phyloP scores from a whole-genome alignment of 208 protist genomes.

The Acanthamoeba sp. region DNA sequence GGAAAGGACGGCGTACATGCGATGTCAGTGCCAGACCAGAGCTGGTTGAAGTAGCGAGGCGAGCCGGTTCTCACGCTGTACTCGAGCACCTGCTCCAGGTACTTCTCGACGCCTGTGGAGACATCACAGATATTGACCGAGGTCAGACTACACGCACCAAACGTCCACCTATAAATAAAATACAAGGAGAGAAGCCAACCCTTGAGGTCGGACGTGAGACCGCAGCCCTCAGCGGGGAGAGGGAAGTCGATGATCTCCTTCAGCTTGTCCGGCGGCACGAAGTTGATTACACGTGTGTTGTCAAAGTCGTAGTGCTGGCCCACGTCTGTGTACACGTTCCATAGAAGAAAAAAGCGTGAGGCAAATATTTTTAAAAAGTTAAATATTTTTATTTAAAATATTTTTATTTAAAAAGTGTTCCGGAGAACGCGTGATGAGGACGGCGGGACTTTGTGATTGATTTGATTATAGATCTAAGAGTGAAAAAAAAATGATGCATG shows the following conservation, averaged over 20 bases:
- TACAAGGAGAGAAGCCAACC: not conserved
- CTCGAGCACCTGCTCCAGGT: slow-evolving; percentile 66
- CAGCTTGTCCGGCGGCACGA: slow-evolving; percentile 52
- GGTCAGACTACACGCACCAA: not conserved
- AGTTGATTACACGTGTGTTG: slow-evolving; percentile 49
- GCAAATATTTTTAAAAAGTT: not conserved
- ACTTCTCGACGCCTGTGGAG: slow-evolving; percentile 22
- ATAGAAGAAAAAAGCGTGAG: not conserved
- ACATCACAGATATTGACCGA: too few relatives aligned
- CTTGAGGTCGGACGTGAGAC: slow-evolving; percentile 47
- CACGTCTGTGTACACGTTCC: slow-evolving; percentile 25
- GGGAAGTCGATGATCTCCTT: slow-evolving; percentile 69
- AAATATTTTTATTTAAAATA: not conserved
- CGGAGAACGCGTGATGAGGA: not conserved
- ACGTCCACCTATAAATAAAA: too few relatives aligned
- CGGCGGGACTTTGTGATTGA: too few relatives aligned
- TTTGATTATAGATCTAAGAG: too few relatives aligned
- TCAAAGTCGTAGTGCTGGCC: slow-evolving; percentile 61
- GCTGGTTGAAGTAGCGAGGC: slow-evolving; percentile 81
- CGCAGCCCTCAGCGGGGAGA: slow-evolving; percentile 22
- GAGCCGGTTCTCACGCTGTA: slow-evolving; percentile 78
- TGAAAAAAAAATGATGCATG: not conserved
- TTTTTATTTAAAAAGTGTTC: not conserved
- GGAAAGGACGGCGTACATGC: not conserved
- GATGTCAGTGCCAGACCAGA: slow-evolving; percentile 79